Conservation (phyloP, 805 yeast genomes). For the Danielia oregonensis region DNA sequence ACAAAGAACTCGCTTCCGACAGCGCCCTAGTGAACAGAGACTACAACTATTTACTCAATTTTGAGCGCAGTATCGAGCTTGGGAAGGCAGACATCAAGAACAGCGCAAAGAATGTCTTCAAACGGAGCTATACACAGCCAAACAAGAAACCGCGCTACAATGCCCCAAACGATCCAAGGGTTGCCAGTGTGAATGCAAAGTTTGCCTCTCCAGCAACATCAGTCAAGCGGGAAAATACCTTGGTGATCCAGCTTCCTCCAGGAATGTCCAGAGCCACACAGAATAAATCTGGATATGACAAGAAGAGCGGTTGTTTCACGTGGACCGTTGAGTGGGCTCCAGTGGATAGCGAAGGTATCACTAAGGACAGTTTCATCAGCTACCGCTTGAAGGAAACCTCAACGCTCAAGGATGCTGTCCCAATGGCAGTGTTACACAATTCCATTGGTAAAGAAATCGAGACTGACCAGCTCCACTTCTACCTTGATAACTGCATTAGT, state of each 20-base stretch:
- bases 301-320: slow-evolving; percentile 51
- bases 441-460: slow-evolving; percentile 15
- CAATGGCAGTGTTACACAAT: slow-evolving; percentile 29
- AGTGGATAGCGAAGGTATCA: slow-evolving; percentile 25
- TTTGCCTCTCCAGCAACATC: slow-evolving; percentile 28
- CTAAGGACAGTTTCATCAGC: slow-evolving; percentile 36
- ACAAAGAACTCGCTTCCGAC: slow-evolving; percentile 38
- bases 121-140: slow-evolving; percentile 11
- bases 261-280: slow-evolving; percentile 68
- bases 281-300: slow-evolving; percentile 72
- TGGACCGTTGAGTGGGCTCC: slow-evolving; percentile 83
- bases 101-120: slow-evolving; percentile 41
- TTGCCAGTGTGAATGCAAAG: slow-evolving; percentile 16
- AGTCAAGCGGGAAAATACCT: slow-evolving; percentile 59
- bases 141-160: slow-evolving; percentile 9
- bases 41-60: slow-evolving; percentile 63
- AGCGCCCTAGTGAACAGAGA: slow-evolving; percentile 68
- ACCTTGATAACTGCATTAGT: slow-evolving; percentile 31
- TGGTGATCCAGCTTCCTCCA: slow-evolving; percentile 56
- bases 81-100: slow-evolving; percentile 49
- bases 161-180: slow-evolving; percentile 21
- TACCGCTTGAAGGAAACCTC: slow-evolving; percentile 39
- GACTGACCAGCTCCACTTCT: slow-evolving; percentile 26
- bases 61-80: slow-evolving; percentile 59
- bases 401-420: slow-evolving; percentile 37